A percentile compares a stretch with the other conserved stretches of the same genome.
Evolutionary conservation across 768 basidiomycete species (phyloP).

Genomic region (Polyporus arcularius): DNA sequence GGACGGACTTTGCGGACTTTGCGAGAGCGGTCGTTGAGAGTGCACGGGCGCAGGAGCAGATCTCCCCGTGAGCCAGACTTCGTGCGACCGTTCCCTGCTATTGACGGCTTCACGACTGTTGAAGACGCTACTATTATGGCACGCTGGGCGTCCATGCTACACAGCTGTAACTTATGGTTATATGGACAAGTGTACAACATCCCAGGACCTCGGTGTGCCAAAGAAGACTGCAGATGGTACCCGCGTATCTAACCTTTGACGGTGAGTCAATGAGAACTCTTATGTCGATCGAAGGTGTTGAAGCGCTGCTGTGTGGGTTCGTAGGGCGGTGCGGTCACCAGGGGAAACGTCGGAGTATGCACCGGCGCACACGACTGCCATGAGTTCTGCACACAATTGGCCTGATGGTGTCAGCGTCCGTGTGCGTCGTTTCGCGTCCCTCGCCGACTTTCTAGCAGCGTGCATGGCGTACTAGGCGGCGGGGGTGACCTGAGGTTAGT

Average conservation of each 20-base stretch:
- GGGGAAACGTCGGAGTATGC: not conserved
- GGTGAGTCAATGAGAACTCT: not conserved
- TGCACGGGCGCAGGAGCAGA: constrained; percentile 2
- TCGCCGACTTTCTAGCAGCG: constrained; percentile 1
- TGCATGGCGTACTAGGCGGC: constrained; percentile 1
- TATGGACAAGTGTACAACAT: not conserved
- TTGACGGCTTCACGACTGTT: not conserved
- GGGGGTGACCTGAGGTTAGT: not conserved
- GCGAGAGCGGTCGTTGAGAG: constrained; percentile 20
- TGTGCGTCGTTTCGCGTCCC: not conserved
- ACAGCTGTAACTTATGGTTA: not conserved
- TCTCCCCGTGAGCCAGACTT: not conserved
- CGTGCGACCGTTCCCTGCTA: too few species aligned
- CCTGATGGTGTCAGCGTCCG: not conserved
- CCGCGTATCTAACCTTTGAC: not conserved
- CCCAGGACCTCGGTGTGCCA: too few species aligned
- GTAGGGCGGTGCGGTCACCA: not conserved
- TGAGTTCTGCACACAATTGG: not conserved
- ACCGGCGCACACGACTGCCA: not conserved
- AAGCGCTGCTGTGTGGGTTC: not conserved
- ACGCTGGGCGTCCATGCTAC: not conserved
- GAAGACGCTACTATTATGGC: not conserved
- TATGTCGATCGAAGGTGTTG: not conserved
- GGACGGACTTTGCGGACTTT: constrained; percentile 28
- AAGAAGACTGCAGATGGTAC: too few species aligned